Percentiles rank a stretch among this genome's conserved stretches.
These are phyloP conservation scores for Microcos paniculata DNA, from an alignment of 345 rosid genomes.

Conservation along the genomic window DNA sequence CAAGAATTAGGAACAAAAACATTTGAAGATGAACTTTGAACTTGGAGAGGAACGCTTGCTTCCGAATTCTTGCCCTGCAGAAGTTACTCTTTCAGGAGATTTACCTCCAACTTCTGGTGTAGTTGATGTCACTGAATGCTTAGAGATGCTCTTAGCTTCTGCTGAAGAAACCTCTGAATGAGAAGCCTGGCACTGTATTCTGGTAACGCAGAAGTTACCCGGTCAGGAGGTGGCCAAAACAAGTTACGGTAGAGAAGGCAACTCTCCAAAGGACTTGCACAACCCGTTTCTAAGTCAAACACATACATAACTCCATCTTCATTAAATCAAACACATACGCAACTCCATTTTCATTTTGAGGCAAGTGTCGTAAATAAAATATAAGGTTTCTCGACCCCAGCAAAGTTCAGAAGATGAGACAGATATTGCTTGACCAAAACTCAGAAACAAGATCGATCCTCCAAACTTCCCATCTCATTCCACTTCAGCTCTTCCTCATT, in stretches of 20 bases:
- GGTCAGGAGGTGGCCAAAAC: conserved; percentile 82
- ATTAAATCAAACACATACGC: conserved; percentile 65
- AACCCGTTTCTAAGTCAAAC: conserved; percentile 60
- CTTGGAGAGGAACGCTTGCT: background rate
- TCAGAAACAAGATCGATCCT: conserved; percentile 60
- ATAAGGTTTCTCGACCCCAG: conserved; percentile 53
- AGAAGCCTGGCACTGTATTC: background rate
- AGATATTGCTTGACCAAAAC: conserved; percentile 59
- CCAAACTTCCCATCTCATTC: conserved; percentile 52
- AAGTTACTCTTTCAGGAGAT: too few species aligned
- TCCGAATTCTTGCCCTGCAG: too few species aligned
- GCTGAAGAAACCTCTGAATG: background rate
- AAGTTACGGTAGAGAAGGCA: conserved; percentile 48
- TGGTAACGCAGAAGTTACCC: conserved; percentile 42
- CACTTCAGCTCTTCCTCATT: conserved; percentile 44
- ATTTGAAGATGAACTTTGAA: background rate
- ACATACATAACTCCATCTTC: conserved; percentile 38
- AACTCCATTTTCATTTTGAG: background rate
- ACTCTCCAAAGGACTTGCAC: conserved; percentile 40
- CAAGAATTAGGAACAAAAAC: background rate
- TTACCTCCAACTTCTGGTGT: background rate
- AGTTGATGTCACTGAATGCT: background rate
- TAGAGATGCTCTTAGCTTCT: background rate
- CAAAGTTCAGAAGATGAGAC: conserved; percentile 44
- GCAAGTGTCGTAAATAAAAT: conserved; percentile 25